Percentiles rank a stretch among this genome's conserved stretches.
Evolutionary conservation across 164 flowering plant species (phyloP).

Genomic region (Umbellularia californica): DNA sequence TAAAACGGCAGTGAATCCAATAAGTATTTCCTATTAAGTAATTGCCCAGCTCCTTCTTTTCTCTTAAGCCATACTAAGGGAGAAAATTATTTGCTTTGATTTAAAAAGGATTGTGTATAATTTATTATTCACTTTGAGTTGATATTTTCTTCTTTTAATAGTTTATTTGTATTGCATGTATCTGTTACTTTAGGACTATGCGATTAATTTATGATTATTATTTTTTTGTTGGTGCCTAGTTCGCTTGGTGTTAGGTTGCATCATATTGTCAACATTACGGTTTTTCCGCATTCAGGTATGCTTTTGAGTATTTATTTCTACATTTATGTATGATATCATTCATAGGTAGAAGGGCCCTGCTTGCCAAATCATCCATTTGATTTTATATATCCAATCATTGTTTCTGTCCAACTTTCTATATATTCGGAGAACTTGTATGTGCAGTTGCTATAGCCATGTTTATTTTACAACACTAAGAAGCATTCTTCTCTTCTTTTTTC

Average conservation of each 20-base stretch:
- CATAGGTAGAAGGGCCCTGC: background rate
- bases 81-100: background rate
- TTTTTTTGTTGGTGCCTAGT: conserved; percentile 33
- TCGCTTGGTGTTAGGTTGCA: conserved; percentile 68
- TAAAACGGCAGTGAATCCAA: too few relatives aligned
- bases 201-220: background rate
- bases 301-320: background rate
- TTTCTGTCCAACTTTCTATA: too few relatives aligned
- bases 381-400: too few relatives aligned
- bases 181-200: background rate
- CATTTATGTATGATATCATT: too few relatives aligned
- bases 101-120: background rate
- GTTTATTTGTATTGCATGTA: background rate
- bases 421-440: too few relatives aligned
- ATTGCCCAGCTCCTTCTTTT: background rate
- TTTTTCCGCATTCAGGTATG: conserved; percentile 76
- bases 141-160: background rate
- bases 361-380: background rate
- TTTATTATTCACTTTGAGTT: background rate
- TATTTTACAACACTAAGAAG: too few relatives aligned
- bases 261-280: conserved; percentile 55
- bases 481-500: too few relatives aligned
- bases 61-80: background rate
- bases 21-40: too few relatives aligned
- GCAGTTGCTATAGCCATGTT: too few relatives aligned